These are phyloP conservation scores for Paraurostyla sp. DNA, from an alignment of 73 alveolate genomes.

Conservation along the genomic window DNA sequence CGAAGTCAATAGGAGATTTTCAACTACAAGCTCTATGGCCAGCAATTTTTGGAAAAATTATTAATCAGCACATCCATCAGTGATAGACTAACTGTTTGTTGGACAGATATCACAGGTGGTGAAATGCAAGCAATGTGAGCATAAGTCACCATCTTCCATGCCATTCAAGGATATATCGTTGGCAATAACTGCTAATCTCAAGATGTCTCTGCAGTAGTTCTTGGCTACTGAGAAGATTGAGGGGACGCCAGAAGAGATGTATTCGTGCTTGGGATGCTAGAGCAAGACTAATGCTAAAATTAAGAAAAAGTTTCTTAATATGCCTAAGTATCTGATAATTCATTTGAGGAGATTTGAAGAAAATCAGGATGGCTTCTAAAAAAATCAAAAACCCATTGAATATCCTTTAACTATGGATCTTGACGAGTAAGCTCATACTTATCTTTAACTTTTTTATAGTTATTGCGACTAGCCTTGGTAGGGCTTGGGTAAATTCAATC, in stretches of 20 bases:
- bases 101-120: constrained; percentile 17
- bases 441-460: background rate
- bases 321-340: constrained; percentile 44
- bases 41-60: constrained; percentile 48
- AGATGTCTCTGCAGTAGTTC: background rate
- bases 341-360: constrained; percentile 36
- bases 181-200: background rate
- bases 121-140: constrained; percentile 36
- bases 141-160: constrained; percentile 20
- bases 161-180: constrained; percentile 57
- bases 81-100: constrained; percentile 50
- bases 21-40: constrained; percentile 46
- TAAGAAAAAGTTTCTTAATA: background rate
- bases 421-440: constrained; percentile 29
- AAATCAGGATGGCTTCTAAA: background rate
- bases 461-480: constrained; percentile 42
- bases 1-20: constrained; percentile 38
- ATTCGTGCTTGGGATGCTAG: constrained; percentile 20
- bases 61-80: constrained; percentile 46
- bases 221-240: constrained; percentile 38
- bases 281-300: constrained; percentile 54
- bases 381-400: constrained; percentile 33
- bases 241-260: constrained; percentile 45
- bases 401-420: constrained; percentile 39
- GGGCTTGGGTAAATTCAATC: constrained; percentile 2